Percentiles rank a stretch among this genome's conserved stretches.
Conservation (phyloP, 106 monocot species). For the Triglochin maritima region DNA sequence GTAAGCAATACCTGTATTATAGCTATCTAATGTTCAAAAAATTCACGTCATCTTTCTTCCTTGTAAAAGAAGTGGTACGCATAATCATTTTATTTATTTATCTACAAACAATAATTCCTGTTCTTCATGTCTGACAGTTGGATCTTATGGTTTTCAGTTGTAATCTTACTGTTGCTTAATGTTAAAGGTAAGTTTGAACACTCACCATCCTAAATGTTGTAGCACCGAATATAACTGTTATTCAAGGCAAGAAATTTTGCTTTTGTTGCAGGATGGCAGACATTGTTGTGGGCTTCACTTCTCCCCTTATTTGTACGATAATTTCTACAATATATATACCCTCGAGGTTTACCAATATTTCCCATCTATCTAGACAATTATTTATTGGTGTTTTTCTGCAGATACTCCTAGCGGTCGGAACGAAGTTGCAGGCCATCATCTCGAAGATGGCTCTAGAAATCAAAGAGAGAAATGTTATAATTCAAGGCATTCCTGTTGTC, state of each 20-base stretch:
- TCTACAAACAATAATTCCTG: neutral
- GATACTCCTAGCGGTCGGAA: slow-evolving; percentile 64
- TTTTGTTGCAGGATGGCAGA: slow-evolving; percentile 47
- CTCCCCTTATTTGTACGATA: slow-evolving; percentile 58
- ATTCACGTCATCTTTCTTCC: neutral
- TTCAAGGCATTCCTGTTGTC: slow-evolving; percentile 82
- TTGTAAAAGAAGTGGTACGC: neutral
- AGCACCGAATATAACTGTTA: neutral
- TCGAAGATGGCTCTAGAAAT: slow-evolving; percentile 66
- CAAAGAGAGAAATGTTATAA: slow-evolving; percentile 54
- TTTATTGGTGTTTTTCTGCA: slow-evolving; percentile 8
- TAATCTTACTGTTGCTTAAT: slow-evolving; percentile 9
- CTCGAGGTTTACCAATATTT: neutral
- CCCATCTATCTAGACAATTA: neutral
- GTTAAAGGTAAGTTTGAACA: slow-evolving; percentile 4
- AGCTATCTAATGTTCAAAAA: neutral
- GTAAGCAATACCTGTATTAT: neutral
- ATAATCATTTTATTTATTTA: neutral
- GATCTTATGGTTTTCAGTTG: slow-evolving; percentile 3
- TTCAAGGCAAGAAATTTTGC: neutral
- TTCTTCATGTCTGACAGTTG: slow-evolving; percentile 2
- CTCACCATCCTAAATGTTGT: neutral
- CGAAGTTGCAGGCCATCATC: slow-evolving; percentile 70
- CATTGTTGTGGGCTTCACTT: slow-evolving; percentile 60
- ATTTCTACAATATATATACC: neutral